Evolutionary conservation across 192 early-diverging fungal species (phyloP).

Genomic region (Linnemannia zychae): DNA sequence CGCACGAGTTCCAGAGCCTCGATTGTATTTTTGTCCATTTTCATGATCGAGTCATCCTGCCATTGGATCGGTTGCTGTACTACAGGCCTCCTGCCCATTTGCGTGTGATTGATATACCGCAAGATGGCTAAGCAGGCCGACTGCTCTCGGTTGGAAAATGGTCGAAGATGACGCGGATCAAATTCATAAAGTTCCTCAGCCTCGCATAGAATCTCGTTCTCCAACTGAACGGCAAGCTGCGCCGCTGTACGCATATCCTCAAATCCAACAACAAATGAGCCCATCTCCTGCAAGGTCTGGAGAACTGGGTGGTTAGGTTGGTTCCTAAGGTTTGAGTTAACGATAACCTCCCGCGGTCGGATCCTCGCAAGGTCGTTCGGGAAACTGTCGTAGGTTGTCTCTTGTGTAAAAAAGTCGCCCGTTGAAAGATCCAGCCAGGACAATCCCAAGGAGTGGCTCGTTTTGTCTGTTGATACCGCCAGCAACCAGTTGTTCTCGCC

Average conservation of each 20-base stretch:
- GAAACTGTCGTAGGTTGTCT: slow-evolving; percentile 63
- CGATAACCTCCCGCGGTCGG: slow-evolving; percentile 85
- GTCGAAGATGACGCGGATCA: slow-evolving; percentile 21
- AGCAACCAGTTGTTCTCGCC: slow-evolving; percentile 84
- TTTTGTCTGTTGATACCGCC: slow-evolving; percentile 62
- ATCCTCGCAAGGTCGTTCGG: slow-evolving; percentile 84
- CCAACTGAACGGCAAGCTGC: slow-evolving; percentile 32
- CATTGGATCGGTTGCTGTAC: slow-evolving; percentile 75
- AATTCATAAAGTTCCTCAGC: slow-evolving; percentile 30
- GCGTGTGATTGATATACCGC: slow-evolving; percentile 80
- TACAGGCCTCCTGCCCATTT: slow-evolving; percentile 71
- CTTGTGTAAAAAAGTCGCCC: slow-evolving; percentile 86
- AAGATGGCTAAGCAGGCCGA: slow-evolving; percentile 70
- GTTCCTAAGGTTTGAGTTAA: slow-evolving; percentile 51
- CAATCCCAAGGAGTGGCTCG: slow-evolving; percentile 66
- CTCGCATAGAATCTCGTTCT: slow-evolving; percentile 26
- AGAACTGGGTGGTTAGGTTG: slow-evolving; percentile 25
- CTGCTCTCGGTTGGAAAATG: slow-evolving; percentile 46
- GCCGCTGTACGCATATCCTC: slow-evolving; percentile 41
- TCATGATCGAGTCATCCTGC: slow-evolving; percentile 68
- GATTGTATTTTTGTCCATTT: slow-evolving; percentile 86
- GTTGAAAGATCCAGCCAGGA: slow-evolving; percentile 95
- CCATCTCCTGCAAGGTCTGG: slow-evolving; percentile 20
- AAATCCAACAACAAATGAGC: slow-evolving; percentile 29
- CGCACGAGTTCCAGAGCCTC: slow-evolving; percentile 82